These are phyloP conservation scores for Massarina eburnea DNA, from an alignment of 2,329 filamentous ascomycete species.

Conservation along the genomic window DNA sequence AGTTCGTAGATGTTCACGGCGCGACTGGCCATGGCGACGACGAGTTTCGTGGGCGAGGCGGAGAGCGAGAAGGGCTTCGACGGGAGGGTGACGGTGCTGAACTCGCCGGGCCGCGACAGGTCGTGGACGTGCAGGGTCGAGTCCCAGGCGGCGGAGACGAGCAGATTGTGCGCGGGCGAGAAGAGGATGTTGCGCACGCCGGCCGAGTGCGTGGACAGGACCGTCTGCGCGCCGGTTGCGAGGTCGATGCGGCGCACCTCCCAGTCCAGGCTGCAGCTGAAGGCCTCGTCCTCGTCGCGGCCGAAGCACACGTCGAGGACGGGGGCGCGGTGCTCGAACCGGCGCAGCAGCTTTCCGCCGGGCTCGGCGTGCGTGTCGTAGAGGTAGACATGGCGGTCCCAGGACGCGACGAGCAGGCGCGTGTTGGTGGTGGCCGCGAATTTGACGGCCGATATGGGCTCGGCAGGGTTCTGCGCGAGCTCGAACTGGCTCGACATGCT, in stretches of 20 bases:
- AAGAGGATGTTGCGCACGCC: conserved; percentile 85
- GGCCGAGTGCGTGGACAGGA: conserved; percentile 75
- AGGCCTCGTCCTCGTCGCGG: conserved; percentile 77
- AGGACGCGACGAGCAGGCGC: conserved; percentile 86
- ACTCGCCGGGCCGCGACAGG: conserved; percentile 55
- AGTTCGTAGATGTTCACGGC: conserved; percentile 96
- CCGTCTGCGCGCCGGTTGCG: conserved; percentile 68
- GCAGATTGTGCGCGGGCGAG: conserved; percentile 71
- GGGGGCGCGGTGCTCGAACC: conserved; percentile 79
- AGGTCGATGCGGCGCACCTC: conserved; percentile 79
- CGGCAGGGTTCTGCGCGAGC: conserved; percentile 76
- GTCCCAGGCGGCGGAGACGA: conserved; percentile 94
- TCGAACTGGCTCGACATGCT: conserved; percentile 66
- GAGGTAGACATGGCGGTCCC: conserved; percentile 89
- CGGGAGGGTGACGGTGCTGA: conserved; percentile 70
- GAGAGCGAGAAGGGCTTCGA: conserved; percentile 88
- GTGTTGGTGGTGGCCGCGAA: conserved; percentile 78
- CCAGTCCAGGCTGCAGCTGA: conserved; percentile 83
- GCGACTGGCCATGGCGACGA: conserved; percentile 93
- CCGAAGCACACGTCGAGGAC: conserved; percentile 93
- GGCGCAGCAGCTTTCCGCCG: conserved; percentile 67
- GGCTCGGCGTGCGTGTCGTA: conserved; percentile 71
- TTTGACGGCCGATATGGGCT: conserved; percentile 82
- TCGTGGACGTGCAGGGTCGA: conserved; percentile 84
- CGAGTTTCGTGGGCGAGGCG: conserved; percentile 77